Conservation (phyloP, 139 green algal genomes). For the Chlorokybus atmophyticus region DNA sequence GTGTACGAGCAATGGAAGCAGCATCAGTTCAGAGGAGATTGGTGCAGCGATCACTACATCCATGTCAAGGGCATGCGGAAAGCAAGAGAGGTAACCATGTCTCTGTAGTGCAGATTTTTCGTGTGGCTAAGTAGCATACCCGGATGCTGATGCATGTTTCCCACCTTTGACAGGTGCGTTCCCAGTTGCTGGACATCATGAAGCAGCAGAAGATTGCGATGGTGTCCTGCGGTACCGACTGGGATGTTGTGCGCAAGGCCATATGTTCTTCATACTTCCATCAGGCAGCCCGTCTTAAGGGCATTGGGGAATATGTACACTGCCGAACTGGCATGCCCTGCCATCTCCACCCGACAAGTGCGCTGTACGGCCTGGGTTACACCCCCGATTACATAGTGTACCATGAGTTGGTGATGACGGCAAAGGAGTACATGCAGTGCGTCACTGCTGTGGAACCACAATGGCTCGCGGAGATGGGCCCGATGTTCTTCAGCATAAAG, state of each 20-base stretch:
- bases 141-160: conserved; percentile 28
- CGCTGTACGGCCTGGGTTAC: conserved; percentile 82
- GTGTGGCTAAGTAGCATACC: conserved; percentile 55
- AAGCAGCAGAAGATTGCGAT: conserved; percentile 69
- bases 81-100: conserved; percentile 51
- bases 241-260: conserved; percentile 87
- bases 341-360: conserved; percentile 74
- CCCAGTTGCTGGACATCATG: conserved; percentile 91
- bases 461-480: conserved; percentile 92
- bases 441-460: conserved; percentile 93
- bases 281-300: conserved; percentile 87
- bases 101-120: no score
- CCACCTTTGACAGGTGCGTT: no score
- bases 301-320: conserved; percentile 85
- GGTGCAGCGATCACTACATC: conserved; percentile 88
- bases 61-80: conserved; percentile 88
- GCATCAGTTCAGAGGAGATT: conserved; percentile 74
- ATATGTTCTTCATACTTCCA: conserved; percentile 95
- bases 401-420: conserved; percentile 91
- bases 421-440: conserved; percentile 98
- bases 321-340: conserved; percentile 68
- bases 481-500: conserved; percentile 97
- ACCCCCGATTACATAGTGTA: conserved; percentile 96
- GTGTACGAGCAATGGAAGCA: conserved; percentile 97
- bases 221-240: conserved; percentile 57